Conservation (phyloP, 306 rosid genomes). For the Cicer yamashitae region DNA sequence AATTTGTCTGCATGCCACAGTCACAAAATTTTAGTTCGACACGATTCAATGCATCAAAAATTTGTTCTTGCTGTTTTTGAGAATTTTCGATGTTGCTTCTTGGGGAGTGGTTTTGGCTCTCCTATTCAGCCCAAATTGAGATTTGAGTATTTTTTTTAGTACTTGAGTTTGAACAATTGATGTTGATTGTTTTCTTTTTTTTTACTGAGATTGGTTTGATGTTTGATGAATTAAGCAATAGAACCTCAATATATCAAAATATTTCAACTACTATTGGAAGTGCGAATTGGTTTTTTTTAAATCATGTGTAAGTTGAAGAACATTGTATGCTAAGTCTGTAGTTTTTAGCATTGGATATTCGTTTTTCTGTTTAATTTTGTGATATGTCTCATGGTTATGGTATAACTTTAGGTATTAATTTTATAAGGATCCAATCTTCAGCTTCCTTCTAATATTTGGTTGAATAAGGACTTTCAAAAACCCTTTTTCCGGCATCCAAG, state of each 20-base stretch:
- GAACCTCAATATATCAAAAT: background rate
- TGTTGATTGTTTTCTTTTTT: conserved; percentile 16
- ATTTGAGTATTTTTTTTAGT: background rate
- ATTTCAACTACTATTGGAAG: background rate
- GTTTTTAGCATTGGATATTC: background rate
- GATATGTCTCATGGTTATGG: background rate
- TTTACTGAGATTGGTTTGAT: conserved; percentile 13
- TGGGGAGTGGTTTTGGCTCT: background rate
- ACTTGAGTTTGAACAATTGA: background rate
- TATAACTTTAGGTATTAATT: background rate
- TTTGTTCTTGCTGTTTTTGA: conserved; percentile 8
- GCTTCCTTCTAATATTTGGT: background rate
- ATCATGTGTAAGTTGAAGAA: background rate
- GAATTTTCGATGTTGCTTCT: conserved; percentile 3
- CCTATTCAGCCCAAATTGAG: background rate
- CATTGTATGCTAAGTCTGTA: background rate
- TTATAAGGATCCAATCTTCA: background rate
- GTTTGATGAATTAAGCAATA: conserved; percentile 19
- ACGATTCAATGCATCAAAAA: background rate
- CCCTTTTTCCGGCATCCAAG: background rate
- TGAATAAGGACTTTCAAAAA: background rate
- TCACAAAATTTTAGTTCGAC: background rate
- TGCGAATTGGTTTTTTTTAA: background rate
- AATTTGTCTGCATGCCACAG: conserved; percentile 17
- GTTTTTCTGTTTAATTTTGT: background rate